Evolutionary conservation across 768 basidiomycete genomes (phyloP), one percentile per base, ranked within the genome.

Genomic region (Agrocybe praecox): DNA sequence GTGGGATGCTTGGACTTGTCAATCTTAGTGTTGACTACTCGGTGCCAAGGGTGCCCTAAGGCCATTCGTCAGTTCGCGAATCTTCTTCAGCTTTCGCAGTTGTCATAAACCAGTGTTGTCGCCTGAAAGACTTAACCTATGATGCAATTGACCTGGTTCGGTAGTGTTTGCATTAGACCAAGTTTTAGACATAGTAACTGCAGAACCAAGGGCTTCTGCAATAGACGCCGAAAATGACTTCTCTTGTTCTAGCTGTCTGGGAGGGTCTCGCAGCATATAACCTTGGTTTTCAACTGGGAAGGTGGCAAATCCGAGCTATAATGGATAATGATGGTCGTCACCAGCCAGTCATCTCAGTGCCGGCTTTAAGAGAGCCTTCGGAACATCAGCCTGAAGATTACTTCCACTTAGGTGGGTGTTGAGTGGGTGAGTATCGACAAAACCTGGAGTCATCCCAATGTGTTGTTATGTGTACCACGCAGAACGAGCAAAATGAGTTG

Each of bases 201-300:
- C 62, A 7, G 65, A 64, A 9, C 65, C 64, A 46, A 69, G 53
- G 15, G 77, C 74, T 22, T 75, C 72, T 7, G 72, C 70, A 24
- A 78, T 69, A 9, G 75, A 73, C 14, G 66, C 62, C 14, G 76
- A 69, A 56, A 79, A 77, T 2, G 75, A 75, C 22, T 64, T 56
- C n/a, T 61, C 69, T 1, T 62, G 56, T n/a, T 66, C 69, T 32
- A 64, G 63, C 15, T 62, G 58, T 6, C 61, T 58, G 14, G 66
- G 68, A n/a, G 69, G 64, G 24, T 76, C 77, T 33, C 71, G 62
- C 21, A 72, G 52, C 7, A 57, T 48, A 54, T 60, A 67, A 5
- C 70, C 67, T 49, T 68, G 62, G 54, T 70, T 67, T 56, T 82
- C 79, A n/a, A 81, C 78, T 0, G 88, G 89, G 71, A 90, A 83